Conservation (phyloP, 1,284 basidiomycete species). For the Cutaneotrichosporon sp. region DNA sequence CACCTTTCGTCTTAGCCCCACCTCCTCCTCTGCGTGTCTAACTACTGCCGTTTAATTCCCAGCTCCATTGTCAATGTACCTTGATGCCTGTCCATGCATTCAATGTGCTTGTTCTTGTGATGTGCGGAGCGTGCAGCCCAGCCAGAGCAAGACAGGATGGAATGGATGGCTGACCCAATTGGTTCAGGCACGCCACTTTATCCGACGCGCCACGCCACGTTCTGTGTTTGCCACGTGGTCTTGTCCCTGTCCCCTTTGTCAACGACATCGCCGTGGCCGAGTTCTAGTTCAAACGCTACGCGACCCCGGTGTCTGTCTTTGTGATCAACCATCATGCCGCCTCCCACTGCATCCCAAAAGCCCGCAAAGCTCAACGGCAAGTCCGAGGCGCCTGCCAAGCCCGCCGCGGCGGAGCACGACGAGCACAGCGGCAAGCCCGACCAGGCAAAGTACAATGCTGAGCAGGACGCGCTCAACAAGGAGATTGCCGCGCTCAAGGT, state of each 20-base stretch:
- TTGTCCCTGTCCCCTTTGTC: neutral
- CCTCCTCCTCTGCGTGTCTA: neutral
- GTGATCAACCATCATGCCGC: constrained; percentile 41
- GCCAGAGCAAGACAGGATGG: too few relatives aligned
- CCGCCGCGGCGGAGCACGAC: constrained; percentile 30
- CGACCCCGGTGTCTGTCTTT: too few relatives aligned
- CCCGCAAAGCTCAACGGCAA: constrained; percentile 37
- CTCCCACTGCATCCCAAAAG: constrained; percentile 48
- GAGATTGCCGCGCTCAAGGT: constrained; percentile 78
- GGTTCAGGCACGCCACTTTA: too few relatives aligned
- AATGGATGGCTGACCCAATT: too few relatives aligned
- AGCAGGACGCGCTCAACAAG: constrained; percentile 76
- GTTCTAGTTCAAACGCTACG: too few relatives aligned
- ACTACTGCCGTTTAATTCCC: too few relatives aligned
- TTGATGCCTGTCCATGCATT: constrained; percentile 1
- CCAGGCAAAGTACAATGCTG: constrained; percentile 72
- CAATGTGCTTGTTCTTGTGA: neutral
- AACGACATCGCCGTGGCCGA: neutral
- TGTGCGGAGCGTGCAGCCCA: neutral
- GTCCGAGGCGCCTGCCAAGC: constrained; percentile 12
- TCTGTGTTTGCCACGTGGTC: neutral
- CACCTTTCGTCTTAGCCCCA: neutral
- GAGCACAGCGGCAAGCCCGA: constrained; percentile 68
- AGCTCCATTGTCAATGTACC: neutral
- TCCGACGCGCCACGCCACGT: too few relatives aligned